Base-by-base conservation (phyloP, 192 early-diverging fungal genomes). In the Coemansia aciculifera region DNA sequence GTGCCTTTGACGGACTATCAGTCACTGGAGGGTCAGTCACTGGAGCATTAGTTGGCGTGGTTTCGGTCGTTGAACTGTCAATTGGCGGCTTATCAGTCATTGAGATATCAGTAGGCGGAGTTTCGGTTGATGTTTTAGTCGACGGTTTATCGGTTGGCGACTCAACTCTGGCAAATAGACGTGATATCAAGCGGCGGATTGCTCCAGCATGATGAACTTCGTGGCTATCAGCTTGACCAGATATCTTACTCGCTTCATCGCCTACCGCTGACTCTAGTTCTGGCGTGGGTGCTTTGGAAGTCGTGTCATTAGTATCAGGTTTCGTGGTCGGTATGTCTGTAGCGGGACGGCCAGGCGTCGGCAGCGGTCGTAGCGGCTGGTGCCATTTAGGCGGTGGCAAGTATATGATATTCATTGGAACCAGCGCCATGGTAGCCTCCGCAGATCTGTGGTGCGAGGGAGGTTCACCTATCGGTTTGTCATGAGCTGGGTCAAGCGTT, bases 311-410 rank as follows among this genome's bases (percentile, higher is more conserved):
- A 3, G 57, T 59, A 21, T 21, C 31, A 12, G 0, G 32, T 39
- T 5, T 21, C 3, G 57, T 9, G 52, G 29, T 40, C 8, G 60
- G 31, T 3, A 15, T 43, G 2, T 31, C 39, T 37, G 54, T 21
- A n/a, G 44, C n/a, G 27, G 29, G 15, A 5, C 13, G 8, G 6
- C 54, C 54, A 21, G 46, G 46, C 9, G n/a, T 48, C 6, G 24
- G 31, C 15, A 60, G 39, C 6, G 59, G 66, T 31, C 42, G 31
- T 21, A 76, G 44, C 48, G 79, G 79, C 64, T 57, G 36, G 68
- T 81, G 79, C 79, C 79, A 81, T 23, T 63, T 23, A 3, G 79
- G 79, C 31, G 79, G 79, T 32, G 74, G 74, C 61, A 81, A 19
- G 32, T 81, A 81, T 0, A 81, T 81, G 21, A 81, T 44, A 37